phyloP scores from a whole-genome alignment of 257 asterid genomes.

The Coffea canephora region DNA sequence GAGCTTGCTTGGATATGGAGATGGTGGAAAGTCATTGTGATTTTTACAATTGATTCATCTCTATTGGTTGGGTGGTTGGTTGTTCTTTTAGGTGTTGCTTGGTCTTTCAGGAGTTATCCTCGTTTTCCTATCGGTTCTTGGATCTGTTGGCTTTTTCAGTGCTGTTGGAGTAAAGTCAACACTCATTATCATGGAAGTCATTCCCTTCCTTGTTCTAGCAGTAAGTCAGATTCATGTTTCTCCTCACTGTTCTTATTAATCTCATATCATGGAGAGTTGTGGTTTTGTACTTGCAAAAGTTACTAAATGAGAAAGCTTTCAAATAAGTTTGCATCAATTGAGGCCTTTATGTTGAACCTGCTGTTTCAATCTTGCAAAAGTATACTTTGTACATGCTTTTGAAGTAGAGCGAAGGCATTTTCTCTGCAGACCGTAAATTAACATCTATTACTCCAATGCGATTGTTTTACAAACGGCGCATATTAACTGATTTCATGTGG shows the following conservation, averaged over 20 bases:
- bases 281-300: neutral
- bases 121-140: conserved; percentile 97
- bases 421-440: neutral
- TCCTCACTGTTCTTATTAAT: conserved; percentile 13
- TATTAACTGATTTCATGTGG: neutral
- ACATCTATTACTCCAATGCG: neutral
- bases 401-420: neutral
- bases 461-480: neutral
- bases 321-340: neutral
- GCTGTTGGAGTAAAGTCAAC: conserved; percentile 93
- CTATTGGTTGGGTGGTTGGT: conserved; percentile 10
- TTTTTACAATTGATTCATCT: neutral
- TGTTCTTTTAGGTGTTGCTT: conserved; percentile 66
- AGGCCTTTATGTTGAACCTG: neutral
- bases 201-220: conserved; percentile 98
- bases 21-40: neutral
- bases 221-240: conserved; percentile 49
- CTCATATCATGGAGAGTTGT: neutral
- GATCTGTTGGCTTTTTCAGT: conserved; percentile 97
- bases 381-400: neutral
- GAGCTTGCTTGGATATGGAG: neutral
- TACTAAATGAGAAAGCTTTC: neutral
- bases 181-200: conserved; percentile 98
- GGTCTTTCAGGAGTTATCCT: conserved; percentile 95
- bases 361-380: neutral